Base-by-base conservation (phyloP, 306 rosid genomes). In the Fragaria iinumae region DNA sequence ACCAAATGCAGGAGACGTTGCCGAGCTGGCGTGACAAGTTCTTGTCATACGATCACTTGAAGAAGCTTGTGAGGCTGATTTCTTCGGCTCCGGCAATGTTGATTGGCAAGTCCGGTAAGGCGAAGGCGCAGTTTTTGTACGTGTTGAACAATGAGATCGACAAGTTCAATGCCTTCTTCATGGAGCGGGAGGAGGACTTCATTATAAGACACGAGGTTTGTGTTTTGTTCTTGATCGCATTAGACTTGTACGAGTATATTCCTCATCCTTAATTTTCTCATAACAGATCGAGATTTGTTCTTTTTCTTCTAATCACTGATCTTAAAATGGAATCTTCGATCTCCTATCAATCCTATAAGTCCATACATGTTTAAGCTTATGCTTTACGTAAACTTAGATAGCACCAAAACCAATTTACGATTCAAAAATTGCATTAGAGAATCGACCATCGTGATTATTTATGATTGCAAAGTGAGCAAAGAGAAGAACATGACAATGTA, bases 101-200 rank as follows among this genome's bases (percentile, higher is more conserved):
- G 76, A 75, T 78, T 25, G 86, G 80, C 10, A 88, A 76, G 48
- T 67, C 41, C 5, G 93, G 83, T 53, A 88, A 69, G 73, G 83
- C 83, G 0, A 91, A 89, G 87, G 85, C 88, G 6, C 84, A 88
- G 81, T 94, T 94, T 59, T 76, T 94, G 36, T 85, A 69, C 69
- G 45, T 90, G 69, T 84, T 94, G 91, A 86, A 94, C 86, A 88
- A 73, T 69, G 97, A 94, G 89, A 88, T 94, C 39, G 95, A 94
- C 23, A 94, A 94, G 90, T 90, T 94, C 81, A 94, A 94, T 67
- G 79, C 72, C 0, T 94, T 94, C 55, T 94, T 89, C 87, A 52
- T 88, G 83, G 97, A 94, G 25, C 88, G 87, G 68, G 97, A 94
- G 25, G 98, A 94, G 82, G 92, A 91, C 72, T 91, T 90, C 83